phyloP scores from a whole-genome alignment of 1,139 yeast genomes.

The Debaryomyces sp. region DNA sequence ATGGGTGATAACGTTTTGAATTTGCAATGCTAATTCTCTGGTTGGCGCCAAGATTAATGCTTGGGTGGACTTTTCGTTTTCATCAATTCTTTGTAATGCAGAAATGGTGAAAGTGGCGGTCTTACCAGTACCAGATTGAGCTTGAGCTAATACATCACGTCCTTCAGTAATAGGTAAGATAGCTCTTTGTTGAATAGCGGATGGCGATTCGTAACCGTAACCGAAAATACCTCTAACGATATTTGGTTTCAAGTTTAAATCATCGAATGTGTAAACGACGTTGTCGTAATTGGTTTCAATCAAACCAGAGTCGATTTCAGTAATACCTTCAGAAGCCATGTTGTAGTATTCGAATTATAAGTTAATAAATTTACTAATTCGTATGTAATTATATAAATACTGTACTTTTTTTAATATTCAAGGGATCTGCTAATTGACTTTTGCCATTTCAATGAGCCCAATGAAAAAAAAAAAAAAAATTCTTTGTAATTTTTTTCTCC shows the following conservation, averaged over 20 bases:
- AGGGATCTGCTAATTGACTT: constrained; percentile 3
- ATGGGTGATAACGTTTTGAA: constrained; percentile 93
- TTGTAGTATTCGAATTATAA: constrained; percentile 13
- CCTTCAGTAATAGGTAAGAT: constrained; percentile 96
- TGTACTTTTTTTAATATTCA: neutral
- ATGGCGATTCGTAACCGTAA: constrained; percentile 97
- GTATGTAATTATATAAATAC: constrained; percentile 1
- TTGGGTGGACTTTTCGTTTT: constrained; percentile 75
- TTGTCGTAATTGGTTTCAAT: constrained; percentile 98
- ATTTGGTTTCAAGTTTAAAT: constrained; percentile 77
- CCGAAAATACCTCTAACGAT: constrained; percentile 90
- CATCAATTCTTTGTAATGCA: constrained; percentile 92
- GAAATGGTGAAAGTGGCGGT: constrained; percentile 98
- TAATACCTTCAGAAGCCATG: constrained; percentile 61
- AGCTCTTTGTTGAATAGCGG: constrained; percentile 98
- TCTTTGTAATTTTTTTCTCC: constrained; percentile 19
- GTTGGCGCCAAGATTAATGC: constrained; percentile 98
- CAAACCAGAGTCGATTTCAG: constrained; percentile 80
- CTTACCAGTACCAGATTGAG: constrained; percentile 99
- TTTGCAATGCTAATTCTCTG: constrained; percentile 97
- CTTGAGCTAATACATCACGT: constrained; percentile 97
- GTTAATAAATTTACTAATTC: constrained; percentile 7
- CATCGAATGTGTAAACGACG: constrained; percentile 88
- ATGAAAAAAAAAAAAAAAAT: constrained; percentile 11
- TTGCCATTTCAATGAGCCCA: constrained; percentile 6